phyloP scores from a whole-genome alignment of 208 protist species.

The Trypanosoma caninum region DNA sequence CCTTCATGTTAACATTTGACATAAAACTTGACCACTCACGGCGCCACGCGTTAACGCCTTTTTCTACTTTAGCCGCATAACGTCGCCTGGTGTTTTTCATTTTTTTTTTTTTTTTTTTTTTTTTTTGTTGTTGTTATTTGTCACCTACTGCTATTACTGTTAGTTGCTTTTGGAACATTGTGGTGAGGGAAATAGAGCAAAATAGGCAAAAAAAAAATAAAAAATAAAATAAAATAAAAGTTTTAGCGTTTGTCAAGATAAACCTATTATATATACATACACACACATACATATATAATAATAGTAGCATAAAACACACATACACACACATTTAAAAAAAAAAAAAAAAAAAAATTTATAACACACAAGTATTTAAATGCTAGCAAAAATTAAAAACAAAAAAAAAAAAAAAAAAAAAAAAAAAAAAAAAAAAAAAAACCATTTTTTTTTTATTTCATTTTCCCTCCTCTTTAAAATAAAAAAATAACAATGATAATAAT shows the following conservation, averaged over 20 bases:
- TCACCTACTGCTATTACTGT: not conserved
- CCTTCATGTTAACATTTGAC: conserved; percentile 68
- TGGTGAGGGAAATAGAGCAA: no score
- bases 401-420: conserved; percentile 1
- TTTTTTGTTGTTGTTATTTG: not conserved
- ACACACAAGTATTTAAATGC: not conserved
- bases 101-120: not conserved
- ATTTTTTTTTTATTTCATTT: not conserved
- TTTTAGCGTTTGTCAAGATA: no score
- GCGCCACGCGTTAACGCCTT: conserved; percentile 79
- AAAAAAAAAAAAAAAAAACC: not conserved
- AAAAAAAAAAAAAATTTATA: not conserved
- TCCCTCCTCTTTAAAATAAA: no score
- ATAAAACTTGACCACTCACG: conserved; percentile 86
- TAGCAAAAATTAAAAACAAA: conserved; percentile 1
- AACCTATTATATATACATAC: no score
- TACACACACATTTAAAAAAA: no score
- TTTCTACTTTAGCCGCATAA: conserved; percentile 75
- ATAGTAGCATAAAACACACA: not conserved
- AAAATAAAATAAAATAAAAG: no score
- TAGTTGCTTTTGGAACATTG: no score
- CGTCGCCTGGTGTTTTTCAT: conserved; percentile 27
- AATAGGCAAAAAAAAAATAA: no score
- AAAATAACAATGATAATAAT: no score
- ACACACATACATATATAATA: not conserved